Conservation (phyloP, 495 filamentous ascomycete species). For the Hapsidospora chrysogenum region DNA sequence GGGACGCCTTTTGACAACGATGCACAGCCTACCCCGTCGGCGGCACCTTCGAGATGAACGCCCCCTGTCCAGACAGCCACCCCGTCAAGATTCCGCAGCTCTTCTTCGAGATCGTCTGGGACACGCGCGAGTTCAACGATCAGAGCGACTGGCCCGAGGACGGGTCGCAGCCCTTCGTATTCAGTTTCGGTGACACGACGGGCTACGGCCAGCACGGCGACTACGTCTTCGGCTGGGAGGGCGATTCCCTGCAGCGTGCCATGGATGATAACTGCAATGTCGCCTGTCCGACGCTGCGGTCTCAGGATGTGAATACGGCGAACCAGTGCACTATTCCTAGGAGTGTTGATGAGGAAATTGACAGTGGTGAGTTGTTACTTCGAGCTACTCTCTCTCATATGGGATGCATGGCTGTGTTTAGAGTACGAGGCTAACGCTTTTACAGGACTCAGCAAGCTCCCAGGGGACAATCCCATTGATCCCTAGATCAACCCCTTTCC, state of each 20-base stretch:
- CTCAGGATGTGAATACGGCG: too few species aligned
- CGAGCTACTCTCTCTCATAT: too few species aligned
- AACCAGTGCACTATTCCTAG: too few species aligned
- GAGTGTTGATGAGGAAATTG: too few species aligned
- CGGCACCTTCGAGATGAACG: slow-evolving; percentile 3
- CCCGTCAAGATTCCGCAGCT: slow-evolving; percentile 33
- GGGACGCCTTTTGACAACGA: too few species aligned
- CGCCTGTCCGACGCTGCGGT: slow-evolving; percentile 1
- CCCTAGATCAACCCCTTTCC: too few species aligned
- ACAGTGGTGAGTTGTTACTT: too few species aligned
- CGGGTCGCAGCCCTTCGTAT: slow-evolving; percentile 20
- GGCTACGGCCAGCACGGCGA: slow-evolving; percentile 7
- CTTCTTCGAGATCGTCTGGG: slow-evolving; percentile 39
- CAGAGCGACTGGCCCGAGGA: slow-evolving; percentile 11
- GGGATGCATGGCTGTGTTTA: too few species aligned
- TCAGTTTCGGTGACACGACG: slow-evolving; percentile 16
- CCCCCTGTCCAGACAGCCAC: slow-evolving; percentile 18
- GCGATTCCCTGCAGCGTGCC: slow-evolving; percentile 10
- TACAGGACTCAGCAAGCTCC: too few species aligned
- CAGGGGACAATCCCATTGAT: too few species aligned
- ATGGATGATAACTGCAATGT: slow-evolving; percentile 13
- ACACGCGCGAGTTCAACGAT: slow-evolving; percentile 13
- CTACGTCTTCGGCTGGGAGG: slow-evolving; percentile 14
- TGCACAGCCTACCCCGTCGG: slow-evolving; percentile 2
- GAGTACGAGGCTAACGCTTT: too few species aligned